Base-by-base conservation (phyloP, 108 stramenopile genomes). In the Cafeteria roenbergensis region DNA sequence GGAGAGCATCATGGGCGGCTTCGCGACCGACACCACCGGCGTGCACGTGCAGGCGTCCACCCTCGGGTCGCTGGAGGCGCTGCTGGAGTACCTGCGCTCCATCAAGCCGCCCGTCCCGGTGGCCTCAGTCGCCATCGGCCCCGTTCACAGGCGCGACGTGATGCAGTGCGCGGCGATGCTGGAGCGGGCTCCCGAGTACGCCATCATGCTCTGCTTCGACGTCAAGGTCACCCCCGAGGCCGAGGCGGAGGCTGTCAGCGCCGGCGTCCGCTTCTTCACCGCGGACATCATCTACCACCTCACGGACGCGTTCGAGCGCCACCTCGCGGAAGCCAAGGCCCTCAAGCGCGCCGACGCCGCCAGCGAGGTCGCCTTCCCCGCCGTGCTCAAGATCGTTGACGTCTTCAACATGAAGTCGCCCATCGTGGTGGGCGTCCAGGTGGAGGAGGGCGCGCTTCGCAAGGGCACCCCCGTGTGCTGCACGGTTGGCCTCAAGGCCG, bases 211-310 rank as follows among this genome's bases (percentile, higher is more conserved):
- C 20, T 93, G 92, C 33, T 99, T 99, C 63, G 97, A 99, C 78
- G 93, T 94, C n/a, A 81, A 83, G 28, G 82, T 96, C 57, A 89
- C 91, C 68, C 74, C 72, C 22, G 94, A 93, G 50, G 96, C 96
- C 1, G 68, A 88, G 27, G 89, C 88, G 57, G 79, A 87, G 65
- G 94, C 97, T 0, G 82, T 86, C 37, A 91, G 92, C 54, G 76
- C 84, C 67, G 83, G 86, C 61, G 94, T 99, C 20, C 78, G 86
- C 31, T 92, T 99, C 67, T 95, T 99, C 82, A 94, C 93, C 4
- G 97, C 97, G 27, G 97, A 99, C 67, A 99, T 99, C 70, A 99
- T 99, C 71, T 99, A 99, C 80, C 97, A 99, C 76, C 80, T 99
- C 59, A 95, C 94, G 66, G 93, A 95, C 76, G 93, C 93, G 68